These are phyloP conservation scores for Corylus americana DNA, from an alignment of 306 rosid genomes.

Conservation along the genomic window DNA sequence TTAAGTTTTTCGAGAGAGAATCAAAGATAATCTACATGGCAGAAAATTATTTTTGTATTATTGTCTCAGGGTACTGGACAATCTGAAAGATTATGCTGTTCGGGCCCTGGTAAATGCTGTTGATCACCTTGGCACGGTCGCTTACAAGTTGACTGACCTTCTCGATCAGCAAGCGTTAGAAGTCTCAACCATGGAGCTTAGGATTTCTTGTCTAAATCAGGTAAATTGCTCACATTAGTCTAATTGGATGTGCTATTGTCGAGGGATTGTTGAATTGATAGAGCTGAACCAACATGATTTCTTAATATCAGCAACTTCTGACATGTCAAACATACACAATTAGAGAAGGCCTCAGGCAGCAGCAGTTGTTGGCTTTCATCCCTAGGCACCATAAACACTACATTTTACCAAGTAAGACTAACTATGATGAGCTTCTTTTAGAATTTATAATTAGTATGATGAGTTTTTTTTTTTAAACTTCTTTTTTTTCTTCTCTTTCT, in stretches of 20 bases:
- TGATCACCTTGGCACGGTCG: conserved; percentile 99
- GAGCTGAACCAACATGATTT: conserved; percentile 29
- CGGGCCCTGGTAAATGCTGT: conserved; percentile 92
- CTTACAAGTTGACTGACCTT: conserved; percentile 81
- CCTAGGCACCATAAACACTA: conserved; percentile 97
- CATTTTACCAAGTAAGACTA: conserved; percentile 63
- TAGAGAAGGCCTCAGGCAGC: conserved; percentile 91
- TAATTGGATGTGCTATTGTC: conserved; percentile 8
- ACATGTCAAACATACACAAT: conserved; percentile 71
- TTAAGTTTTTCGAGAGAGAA: background rate
- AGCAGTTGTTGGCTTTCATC: conserved; percentile 70
- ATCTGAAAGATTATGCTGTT: conserved; percentile 89
- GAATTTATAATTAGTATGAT: conserved; percentile 23
- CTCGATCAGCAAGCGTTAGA: conserved; percentile 78
- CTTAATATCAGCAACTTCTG: conserved; percentile 60
- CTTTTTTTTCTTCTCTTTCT: background rate
- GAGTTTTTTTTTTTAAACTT: conserved; percentile 9
- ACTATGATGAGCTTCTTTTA: conserved; percentile 27
- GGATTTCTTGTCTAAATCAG: conserved; percentile 71
- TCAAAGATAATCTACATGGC: background rate
- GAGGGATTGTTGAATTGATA: conserved; percentile 18
- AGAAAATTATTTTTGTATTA: background rate
- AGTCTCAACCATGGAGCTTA: conserved; percentile 70
- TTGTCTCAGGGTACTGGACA: conserved; percentile 72
- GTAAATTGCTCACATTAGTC: conserved; percentile 35